phyloP scores from a whole-genome alignment of 2,329 filamentous ascomycete genomes.

The Ophiocordyceps camponoti-leonardi region DNA sequence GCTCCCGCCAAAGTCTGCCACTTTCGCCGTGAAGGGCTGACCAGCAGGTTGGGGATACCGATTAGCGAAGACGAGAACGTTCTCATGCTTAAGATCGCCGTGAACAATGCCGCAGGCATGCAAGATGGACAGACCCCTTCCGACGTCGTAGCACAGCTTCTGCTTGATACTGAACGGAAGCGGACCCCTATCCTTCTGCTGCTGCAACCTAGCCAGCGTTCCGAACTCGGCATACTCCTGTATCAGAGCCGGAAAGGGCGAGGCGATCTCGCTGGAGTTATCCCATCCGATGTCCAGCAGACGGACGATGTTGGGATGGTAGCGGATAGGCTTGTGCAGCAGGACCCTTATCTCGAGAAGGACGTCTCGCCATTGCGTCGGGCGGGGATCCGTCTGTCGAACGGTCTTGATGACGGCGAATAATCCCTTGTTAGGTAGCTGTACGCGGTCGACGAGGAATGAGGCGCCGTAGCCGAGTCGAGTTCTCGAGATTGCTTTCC shows the following conservation, averaged over 20 bases:
- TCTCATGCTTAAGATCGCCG: not conserved
- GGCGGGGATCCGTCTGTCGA: not conserved
- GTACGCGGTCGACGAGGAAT: not conserved
- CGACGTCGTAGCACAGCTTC: not conserved
- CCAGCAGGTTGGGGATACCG: not conserved
- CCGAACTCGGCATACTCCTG: not conserved
- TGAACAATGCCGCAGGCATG: not conserved
- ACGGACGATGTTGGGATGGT: not conserved
- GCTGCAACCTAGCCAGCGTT: not conserved
- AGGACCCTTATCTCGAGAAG: not conserved
- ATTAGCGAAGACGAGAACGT: not conserved
- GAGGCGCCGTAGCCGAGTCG: not conserved
- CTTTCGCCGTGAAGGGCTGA: not conserved
- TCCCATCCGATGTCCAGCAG: not conserved
- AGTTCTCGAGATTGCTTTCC: not conserved
- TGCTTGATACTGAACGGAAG: not conserved
- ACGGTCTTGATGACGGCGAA: not conserved
- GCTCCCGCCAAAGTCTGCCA: not conserved
- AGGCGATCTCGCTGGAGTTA: not conserved
- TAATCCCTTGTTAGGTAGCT: not conserved
- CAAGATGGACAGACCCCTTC: not conserved
- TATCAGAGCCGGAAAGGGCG: not conserved
- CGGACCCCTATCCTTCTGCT: not conserved
- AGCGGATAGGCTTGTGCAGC: not conserved
- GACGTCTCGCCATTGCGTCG: not conserved